phyloP scores from a whole-genome alignment of 176 grass and related monocot species.

The Eragrostis nindensis region DNA sequence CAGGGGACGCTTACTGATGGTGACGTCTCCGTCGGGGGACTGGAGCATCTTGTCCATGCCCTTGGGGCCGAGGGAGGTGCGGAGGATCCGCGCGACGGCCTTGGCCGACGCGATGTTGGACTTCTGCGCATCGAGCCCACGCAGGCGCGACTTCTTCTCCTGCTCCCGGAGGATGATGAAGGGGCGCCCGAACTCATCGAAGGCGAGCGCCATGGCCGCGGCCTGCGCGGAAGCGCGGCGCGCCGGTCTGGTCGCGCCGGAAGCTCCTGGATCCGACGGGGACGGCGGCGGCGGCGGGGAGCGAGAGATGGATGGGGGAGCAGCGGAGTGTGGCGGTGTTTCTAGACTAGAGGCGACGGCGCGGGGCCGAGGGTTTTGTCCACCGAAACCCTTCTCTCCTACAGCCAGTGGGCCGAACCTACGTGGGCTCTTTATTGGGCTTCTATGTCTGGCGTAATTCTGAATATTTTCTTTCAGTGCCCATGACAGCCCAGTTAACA shows the following conservation, averaged over 20 bases:
- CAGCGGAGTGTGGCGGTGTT: too few species aligned
- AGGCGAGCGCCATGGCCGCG: constrained; percentile 72
- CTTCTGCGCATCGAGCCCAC: constrained; percentile 82
- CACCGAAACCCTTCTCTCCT: too few species aligned
- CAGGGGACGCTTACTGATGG: constrained; percentile 63
- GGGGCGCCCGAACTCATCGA: constrained; percentile 73
- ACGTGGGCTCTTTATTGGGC: too few species aligned
- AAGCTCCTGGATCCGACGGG: constrained; percentile 16
- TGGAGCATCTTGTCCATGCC: constrained; percentile 94
- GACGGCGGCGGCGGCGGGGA: constrained; percentile 1
- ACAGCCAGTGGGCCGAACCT: too few species aligned
- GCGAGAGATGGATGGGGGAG: neutral
- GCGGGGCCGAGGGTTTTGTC: too few species aligned
- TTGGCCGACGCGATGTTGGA: constrained; percentile 72
- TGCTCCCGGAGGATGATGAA: constrained; percentile 83
- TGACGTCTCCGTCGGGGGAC: constrained; percentile 78
- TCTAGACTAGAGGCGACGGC: too few species aligned
- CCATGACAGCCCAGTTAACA: too few species aligned
- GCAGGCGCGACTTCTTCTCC: constrained; percentile 63
- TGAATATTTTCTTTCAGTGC: too few species aligned
- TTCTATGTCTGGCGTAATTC: too few species aligned
- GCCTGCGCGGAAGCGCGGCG: neutral
- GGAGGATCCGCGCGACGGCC: constrained; percentile 67
- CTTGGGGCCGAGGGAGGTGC: constrained; percentile 81
- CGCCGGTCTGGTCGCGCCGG: neutral